Evolutionary conservation across 2,329 filamentous ascomycete genomes (phyloP).

Genomic region (Epichloe elymi): DNA sequence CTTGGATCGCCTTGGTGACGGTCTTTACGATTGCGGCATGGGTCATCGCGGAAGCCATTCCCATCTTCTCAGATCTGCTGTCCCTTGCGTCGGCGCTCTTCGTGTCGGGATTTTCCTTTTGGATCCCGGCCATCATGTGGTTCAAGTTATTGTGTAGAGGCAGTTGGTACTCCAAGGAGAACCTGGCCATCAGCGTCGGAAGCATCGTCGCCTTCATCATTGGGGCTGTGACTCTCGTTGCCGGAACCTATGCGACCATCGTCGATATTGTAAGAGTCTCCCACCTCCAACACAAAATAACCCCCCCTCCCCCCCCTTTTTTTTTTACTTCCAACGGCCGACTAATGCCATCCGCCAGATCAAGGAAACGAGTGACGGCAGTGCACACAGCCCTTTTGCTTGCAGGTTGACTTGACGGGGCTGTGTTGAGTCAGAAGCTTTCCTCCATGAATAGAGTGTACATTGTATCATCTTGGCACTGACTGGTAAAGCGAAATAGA

Average conservation of each 20-base stretch:
- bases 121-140: constrained; percentile 27
- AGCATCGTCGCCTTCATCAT: constrained; percentile 16
- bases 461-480: background rate
- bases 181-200: constrained; percentile 13
- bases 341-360: constrained; percentile 7
- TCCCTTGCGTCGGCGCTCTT: constrained; percentile 35
- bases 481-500: background rate
- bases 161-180: constrained; percentile 13
- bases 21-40: constrained; percentile 49
- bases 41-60: constrained; percentile 58
- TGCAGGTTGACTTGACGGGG: constrained; percentile 6
- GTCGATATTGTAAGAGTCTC: constrained; percentile 16
- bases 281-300: background rate
- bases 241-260: constrained; percentile 18
- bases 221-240: constrained; percentile 14
- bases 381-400: constrained; percentile 8
- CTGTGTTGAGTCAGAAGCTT: background rate
- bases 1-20: constrained; percentile 46
- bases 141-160: constrained; percentile 23
- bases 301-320: background rate
- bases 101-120: constrained; percentile 27
- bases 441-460: background rate
- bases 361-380: constrained; percentile 9
- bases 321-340: background rate
- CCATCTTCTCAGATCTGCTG: constrained; percentile 56